Evolutionary conservation across 441 rosid genomes (phyloP), one percentile per base, ranked within the genome.

Genomic region (Gossypium aridum): DNA sequence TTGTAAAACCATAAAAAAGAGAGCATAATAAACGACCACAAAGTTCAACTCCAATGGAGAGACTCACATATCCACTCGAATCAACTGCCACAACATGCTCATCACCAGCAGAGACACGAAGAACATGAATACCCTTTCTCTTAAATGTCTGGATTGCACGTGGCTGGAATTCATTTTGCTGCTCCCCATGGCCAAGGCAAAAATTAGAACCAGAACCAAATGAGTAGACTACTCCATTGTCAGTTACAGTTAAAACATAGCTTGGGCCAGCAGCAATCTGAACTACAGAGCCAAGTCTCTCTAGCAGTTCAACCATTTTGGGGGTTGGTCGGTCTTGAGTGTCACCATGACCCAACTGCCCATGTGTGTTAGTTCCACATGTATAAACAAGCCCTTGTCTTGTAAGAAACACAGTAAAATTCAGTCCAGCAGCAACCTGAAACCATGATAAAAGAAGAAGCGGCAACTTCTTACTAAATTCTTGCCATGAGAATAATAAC

Each of bases 101-200:
- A 66, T 95, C 99, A 17, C 99, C 98, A 67, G 99, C 97, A 71
- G 99, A 95, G 72, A 95, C 96, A 64, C 94, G 95, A 56, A 91
- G 85, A 47, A 92, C 84, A 78, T 90, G 93, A 59, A 92, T 75
- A 22, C 80, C 85, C 76, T 90, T 91, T 79, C 96, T 89, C 69
- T 82, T 86, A 77, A 94, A 92, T 54, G 85, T 85, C 80, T 90
- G 97, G 69, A 92, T 84, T 47, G 77, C 81, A 69, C 93, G 94
- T 72, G 97, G 99, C 77, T 77, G 89, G 66, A 81, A 84, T 86
- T 90, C 99, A 76, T 90, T 86, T 67, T 92, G 96, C 82, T 92
- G 97, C 79, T 91, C 98, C 78, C 98, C 99, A 66, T 92, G 99
- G 61, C 99, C 99, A 80, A 95, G 99, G 80, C 98, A 95, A 79